Base-by-base conservation (phyloP, 305 asterid genomes). In the Fraxinus ornus region DNA sequence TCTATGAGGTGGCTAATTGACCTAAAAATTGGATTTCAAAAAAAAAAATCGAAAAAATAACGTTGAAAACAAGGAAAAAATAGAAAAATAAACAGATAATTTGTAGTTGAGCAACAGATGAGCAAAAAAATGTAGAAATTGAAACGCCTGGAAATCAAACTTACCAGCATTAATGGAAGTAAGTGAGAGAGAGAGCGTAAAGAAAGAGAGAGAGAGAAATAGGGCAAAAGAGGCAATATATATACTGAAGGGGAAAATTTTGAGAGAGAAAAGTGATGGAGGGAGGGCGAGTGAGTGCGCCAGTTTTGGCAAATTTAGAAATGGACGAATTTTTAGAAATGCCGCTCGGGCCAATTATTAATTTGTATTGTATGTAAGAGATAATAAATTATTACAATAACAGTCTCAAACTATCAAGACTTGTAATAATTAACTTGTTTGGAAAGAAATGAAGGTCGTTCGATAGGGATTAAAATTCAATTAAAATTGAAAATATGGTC, bases 141-240 rank as follows among this genome's bases (percentile, higher is more conserved):
- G 80, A 5, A 28, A 21, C 82, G 68, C 76, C 49, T 57, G 55
- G 13, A 55, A 24, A 44, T 1, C 75, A 68, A 71, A 21, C 52
- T 57, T 81, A 86, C 87, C 87, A 21, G 87, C 74, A 33, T 71
- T 75, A 41, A 66, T 21, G 68, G 52, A 28, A 28, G 80, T 57
- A 7, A 19, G 35, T 22, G 36, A 0, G 73, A 24, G 73, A 10
- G 15, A 3, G 33, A 13, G 71, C 9, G 24, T 4, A 33, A 10
- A 15, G 80, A 33, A 68, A 60, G 71, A 7, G 70, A 21, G 70
- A 33, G 33, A 15, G 78, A 33, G 75, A 62, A 30, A 41, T 68
- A 79, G 47, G 83, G 79, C 80, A 57, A 8, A 2, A 36, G 75
- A 7, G 57, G 78, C 66, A 30, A 66, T 41, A 37, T 39, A 17